Conservation (phyloP, 108 stramenopile genomes). For the Nitzschia putrida region DNA sequence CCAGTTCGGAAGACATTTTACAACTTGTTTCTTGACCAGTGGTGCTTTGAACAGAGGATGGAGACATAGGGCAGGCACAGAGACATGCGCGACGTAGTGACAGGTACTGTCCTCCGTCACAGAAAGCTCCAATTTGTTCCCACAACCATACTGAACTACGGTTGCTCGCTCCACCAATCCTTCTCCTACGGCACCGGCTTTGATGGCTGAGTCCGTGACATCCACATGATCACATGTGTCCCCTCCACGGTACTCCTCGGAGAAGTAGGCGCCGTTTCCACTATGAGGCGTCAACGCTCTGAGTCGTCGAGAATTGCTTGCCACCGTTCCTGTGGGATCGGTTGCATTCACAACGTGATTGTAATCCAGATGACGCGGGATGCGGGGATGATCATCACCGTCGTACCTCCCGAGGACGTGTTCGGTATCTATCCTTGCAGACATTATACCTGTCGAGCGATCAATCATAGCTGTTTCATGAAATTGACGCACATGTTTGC, state of each 20-base stretch:
- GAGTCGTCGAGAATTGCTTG: slow-evolving; percentile 1
- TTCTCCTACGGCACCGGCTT: slow-evolving; percentile 65
- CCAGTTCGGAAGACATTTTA: slow-evolving; percentile 70
- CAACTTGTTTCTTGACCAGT: slow-evolving; percentile 67
- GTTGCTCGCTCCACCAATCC: slow-evolving; percentile 66
- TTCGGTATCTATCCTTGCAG: slow-evolving; percentile 42
- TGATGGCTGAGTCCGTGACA: slow-evolving; percentile 77
- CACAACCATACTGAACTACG: slow-evolving; percentile 78
- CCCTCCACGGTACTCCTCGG: slow-evolving; percentile 72
- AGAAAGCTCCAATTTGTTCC: slow-evolving; percentile 47
- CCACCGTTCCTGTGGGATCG: background rate
- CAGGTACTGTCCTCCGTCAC: slow-evolving; percentile 88
- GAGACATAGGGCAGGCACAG: slow-evolving; percentile 73
- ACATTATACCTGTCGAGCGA: slow-evolving; percentile 35
- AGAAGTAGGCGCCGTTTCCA: slow-evolving; percentile 69
- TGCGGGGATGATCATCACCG: slow-evolving; percentile 24
- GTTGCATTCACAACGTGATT: slow-evolving; percentile 72
- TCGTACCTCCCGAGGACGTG: slow-evolving; percentile 67
- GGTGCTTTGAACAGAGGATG: slow-evolving; percentile 81
- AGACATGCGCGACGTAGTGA: slow-evolving; percentile 80
- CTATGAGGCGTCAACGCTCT: slow-evolving; percentile 29
- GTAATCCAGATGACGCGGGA: slow-evolving; percentile 62
- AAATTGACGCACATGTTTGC: slow-evolving; percentile 60
- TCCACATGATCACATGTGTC: slow-evolving; percentile 76
- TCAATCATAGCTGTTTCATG: slow-evolving; percentile 61